These are phyloP conservation scores for Leccinum laetum DNA, from an alignment of 1,284 basidiomycete species.

Conservation along the genomic window DNA sequence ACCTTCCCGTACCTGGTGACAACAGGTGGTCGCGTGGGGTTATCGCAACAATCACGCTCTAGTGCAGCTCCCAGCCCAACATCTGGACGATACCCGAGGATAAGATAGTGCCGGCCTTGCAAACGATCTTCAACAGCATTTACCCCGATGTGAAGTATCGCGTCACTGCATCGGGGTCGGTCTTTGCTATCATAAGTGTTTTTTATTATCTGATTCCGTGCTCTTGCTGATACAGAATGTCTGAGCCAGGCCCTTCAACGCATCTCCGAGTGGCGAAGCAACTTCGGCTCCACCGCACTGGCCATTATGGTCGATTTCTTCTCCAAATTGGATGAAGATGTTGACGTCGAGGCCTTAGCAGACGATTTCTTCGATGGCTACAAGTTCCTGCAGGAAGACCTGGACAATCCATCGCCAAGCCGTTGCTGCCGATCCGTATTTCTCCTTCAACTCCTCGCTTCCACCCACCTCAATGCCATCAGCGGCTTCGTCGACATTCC, in stretches of 20 bases:
- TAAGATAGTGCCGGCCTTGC: neutral
- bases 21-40: neutral
- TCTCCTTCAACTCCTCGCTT: neutral
- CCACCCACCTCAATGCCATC: neutral
- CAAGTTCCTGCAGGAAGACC: neutral
- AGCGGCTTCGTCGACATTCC: neutral
- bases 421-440: neutral
- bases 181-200: conserved; percentile 1
- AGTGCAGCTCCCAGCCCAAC: neutral
- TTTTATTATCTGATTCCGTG: neutral
- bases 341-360: neutral
- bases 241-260: conserved; percentile 1
- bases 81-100: neutral
- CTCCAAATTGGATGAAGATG: neutral
- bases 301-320: conserved; percentile 9
- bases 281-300: conserved; percentile 8
- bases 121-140: neutral
- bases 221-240: no score
- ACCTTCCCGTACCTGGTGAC: neutral
- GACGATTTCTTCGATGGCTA: neutral
- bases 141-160: conserved; percentile 5
- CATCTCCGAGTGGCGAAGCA: conserved; percentile 10
- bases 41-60: neutral
- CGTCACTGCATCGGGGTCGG: neutral
- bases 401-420: neutral